These are phyloP conservation scores for Trypanosomatidae sp. DNA, from an alignment of 208 protist species.

Conservation along the genomic window DNA sequence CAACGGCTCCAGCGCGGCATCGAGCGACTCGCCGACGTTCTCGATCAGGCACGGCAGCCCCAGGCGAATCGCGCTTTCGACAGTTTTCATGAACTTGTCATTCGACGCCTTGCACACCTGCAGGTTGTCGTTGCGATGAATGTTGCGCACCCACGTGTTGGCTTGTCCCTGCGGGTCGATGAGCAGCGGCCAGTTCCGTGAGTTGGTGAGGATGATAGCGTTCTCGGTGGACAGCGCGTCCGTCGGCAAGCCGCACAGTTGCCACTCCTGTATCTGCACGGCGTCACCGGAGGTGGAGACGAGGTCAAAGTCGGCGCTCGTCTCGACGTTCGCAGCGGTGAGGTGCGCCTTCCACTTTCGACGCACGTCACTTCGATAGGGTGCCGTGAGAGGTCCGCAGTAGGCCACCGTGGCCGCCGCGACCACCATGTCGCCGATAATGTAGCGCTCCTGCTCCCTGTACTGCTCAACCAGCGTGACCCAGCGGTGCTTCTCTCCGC, in stretches of 20 bases:
- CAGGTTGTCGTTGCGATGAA: conserved; percentile 93
- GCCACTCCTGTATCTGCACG: conserved; percentile 96
- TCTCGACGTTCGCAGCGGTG: conserved; percentile 38
- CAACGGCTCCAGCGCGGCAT: conserved; percentile 96
- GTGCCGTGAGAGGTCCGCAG: conserved; percentile 95
- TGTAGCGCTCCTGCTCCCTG: conserved; percentile 76
- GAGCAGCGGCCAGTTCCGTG: conserved; percentile 96
- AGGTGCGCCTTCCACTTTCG: conserved; percentile 86
- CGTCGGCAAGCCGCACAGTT: conserved; percentile 94
- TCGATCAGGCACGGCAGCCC: conserved; percentile 97
- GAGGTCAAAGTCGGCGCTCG: conserved; percentile 78
- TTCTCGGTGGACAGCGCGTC: conserved; percentile 97
- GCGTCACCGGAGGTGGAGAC: conserved; percentile 93
- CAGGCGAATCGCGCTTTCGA: conserved; percentile 97
- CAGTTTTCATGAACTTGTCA: conserved; percentile 93
- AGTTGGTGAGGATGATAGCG: conserved; percentile 95
- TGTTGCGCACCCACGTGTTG: conserved; percentile 97
- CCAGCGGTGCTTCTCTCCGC: conserved; percentile 96
- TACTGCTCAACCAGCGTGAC: conserved; percentile 89
- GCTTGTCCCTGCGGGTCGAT: conserved; percentile 99
- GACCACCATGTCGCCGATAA: conserved; percentile 96
- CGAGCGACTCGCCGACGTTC: conserved; percentile 95
- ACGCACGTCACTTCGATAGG: conserved; percentile 90
- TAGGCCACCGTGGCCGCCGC: conserved; percentile 96
- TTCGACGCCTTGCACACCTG: conserved; percentile 96